Evolutionary conservation across 2,329 filamentous ascomycete species (phyloP).

Genomic region (Fusarium longipes): DNA sequence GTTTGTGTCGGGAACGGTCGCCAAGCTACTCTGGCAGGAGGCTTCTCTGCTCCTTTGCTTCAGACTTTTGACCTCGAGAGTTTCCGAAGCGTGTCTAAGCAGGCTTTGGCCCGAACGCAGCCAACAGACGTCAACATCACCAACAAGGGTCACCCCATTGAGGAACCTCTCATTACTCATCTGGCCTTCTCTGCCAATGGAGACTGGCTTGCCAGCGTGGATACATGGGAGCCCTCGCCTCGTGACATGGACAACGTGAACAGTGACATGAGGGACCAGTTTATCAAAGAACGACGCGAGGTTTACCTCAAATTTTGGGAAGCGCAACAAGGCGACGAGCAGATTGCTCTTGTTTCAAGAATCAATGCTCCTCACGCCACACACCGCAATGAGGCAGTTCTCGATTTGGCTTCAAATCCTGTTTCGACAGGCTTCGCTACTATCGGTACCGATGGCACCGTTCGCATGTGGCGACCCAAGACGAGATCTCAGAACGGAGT

Average conservation of each 20-base stretch:
- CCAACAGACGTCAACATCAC: constrained; percentile 83
- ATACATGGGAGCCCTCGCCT: constrained; percentile 85
- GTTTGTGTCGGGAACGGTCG: constrained; percentile 74
- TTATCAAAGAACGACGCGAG: constrained; percentile 70
- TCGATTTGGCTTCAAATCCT: constrained; percentile 80
- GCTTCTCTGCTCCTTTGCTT: constrained; percentile 68
- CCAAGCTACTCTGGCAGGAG: constrained; percentile 64
- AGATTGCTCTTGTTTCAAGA: constrained; percentile 82
- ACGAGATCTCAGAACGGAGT: constrained; percentile 75
- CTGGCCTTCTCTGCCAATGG: constrained; percentile 84
- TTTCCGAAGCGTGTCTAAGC: constrained; percentile 81
- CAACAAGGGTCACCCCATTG: constrained; percentile 75
- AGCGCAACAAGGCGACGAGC: constrained; percentile 65
- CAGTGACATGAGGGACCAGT: constrained; percentile 55
- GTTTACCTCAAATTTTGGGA: constrained; percentile 93
- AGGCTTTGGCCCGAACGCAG: constrained; percentile 89
- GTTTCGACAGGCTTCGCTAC: constrained; percentile 80
- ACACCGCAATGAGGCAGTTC: constrained; percentile 66
- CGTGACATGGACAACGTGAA: constrained; percentile 69
- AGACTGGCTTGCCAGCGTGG: constrained; percentile 89
- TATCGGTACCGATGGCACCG: constrained; percentile 80
- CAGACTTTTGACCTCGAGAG: constrained; percentile 89
- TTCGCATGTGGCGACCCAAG: constrained; percentile 85
- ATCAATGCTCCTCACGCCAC: constrained; percentile 84
- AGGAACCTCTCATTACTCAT: constrained; percentile 81